Evolutionary conservation across 345 rosid genomes (phyloP).

Genomic region (Rubroshorea leprosula): DNA sequence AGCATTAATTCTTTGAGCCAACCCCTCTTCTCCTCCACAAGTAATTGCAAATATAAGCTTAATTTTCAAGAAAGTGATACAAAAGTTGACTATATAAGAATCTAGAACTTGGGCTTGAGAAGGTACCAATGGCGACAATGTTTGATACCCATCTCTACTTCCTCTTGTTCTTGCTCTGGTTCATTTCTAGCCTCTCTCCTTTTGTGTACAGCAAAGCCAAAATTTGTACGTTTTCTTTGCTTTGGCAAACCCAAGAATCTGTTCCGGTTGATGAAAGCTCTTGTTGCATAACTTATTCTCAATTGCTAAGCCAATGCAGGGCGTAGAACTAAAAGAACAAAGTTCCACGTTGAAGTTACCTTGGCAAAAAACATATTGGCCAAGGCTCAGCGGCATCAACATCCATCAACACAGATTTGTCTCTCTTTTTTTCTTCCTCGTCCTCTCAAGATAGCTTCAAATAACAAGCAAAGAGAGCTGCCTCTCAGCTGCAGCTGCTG

Average conservation of each 20-base stretch:
- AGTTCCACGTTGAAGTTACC: too few species aligned
- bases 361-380: too few species aligned
- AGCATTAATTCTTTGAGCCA: not conserved
- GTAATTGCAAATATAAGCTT: too few species aligned
- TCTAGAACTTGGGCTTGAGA: not conserved
- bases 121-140: not conserved
- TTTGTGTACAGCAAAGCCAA: not conserved
- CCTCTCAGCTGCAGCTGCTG: too few species aligned
- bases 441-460: not conserved
- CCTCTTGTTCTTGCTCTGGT: not conserved
- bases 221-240: not conserved
- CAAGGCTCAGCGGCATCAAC: too few species aligned
- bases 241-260: not conserved
- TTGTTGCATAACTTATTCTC: not conserved
- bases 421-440: not conserved
- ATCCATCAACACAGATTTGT: not conserved
- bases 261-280: not conserved
- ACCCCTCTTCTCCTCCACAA: not conserved
- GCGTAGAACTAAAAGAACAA: not conserved
- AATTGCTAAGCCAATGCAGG: not conserved
- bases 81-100: conserved; percentile 31
- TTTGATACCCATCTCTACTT: not conserved
- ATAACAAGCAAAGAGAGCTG: too few species aligned
- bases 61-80: too few species aligned
- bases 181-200: not conserved